phyloP scores from a whole-genome alignment of 1,284 basidiomycete species.

The Ganoderma resinaceum region DNA sequence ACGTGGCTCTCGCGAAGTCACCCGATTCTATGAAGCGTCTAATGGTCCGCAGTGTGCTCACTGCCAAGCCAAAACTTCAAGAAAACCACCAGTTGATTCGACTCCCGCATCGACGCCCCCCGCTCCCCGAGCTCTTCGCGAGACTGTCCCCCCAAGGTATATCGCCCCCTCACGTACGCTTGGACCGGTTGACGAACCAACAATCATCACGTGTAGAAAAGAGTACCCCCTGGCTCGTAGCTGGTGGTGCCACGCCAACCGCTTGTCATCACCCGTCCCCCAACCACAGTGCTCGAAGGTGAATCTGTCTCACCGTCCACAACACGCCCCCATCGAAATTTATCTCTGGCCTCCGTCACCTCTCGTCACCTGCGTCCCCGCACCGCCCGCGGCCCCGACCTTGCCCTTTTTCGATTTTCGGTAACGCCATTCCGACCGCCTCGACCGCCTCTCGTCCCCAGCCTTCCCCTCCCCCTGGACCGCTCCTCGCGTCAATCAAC shows the following conservation, averaged over 20 bases:
- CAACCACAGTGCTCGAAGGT: background rate
- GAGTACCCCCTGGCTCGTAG: background rate
- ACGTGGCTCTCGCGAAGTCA: background rate
- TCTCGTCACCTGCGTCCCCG: background rate
- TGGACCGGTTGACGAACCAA: background rate
- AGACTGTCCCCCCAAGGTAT: background rate
- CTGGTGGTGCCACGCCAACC: background rate
- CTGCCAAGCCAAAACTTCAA: background rate
- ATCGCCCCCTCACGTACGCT: background rate
- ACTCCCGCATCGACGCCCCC: background rate
- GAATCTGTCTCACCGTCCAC: background rate
- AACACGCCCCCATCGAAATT: background rate
- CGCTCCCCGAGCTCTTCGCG: background rate
- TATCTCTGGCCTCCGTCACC: background rate
- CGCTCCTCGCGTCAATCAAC: background rate
- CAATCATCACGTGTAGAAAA: background rate
- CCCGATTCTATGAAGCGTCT: background rate
- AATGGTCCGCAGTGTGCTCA: background rate
- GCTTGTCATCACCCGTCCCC: background rate
- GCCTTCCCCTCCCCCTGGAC: background rate
- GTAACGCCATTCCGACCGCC: background rate
- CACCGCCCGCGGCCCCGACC: background rate
- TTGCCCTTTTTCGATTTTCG: constrained; percentile 3
- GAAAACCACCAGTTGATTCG: background rate
- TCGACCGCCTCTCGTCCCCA: background rate